These are phyloP conservation scores for Penstemon newberryi DNA, from an alignment of 257 asterid species.

Conservation along the genomic window DNA sequence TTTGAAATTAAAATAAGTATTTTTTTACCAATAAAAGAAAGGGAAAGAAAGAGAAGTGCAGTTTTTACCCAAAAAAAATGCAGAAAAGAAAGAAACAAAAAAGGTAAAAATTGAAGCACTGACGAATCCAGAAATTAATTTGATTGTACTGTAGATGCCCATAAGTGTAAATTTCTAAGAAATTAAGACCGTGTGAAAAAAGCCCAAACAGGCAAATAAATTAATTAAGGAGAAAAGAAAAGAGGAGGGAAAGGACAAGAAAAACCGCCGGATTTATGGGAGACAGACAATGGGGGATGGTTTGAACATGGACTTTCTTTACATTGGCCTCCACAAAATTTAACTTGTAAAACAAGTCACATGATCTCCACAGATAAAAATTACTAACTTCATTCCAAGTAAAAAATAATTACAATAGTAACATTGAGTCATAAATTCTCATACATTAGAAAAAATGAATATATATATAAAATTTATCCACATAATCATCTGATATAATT, in stretches of 20 bases:
- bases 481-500: no score
- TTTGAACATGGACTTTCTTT: slow-evolving; percentile 35
- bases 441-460: no score
- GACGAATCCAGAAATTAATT: no score
- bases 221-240: not conserved
- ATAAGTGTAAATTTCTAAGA: not conserved
- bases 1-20: no score
- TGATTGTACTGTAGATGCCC: not conserved
- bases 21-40: no score
- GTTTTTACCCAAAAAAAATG: no score
- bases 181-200: not conserved
- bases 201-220: not conserved
- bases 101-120: no score
- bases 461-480: no score
- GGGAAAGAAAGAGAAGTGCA: no score
- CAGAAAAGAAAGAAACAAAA: no score
- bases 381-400: slow-evolving; percentile 11
- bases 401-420: slow-evolving; percentile 11
- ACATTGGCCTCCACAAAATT: slow-evolving; percentile 4
- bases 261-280: slow-evolving; percentile 37
- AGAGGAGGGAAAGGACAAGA: slow-evolving; percentile 6
- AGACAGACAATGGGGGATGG: slow-evolving; percentile 26
- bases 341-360: slow-evolving; percentile 32
- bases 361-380: slow-evolving; percentile 3
- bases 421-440: no score